A percentile compares a stretch with the other conserved stretches of the same genome.
Evolutionary conservation across 805 yeast species (phyloP).

Genomic region (Pichia rugopelliculosa): DNA sequence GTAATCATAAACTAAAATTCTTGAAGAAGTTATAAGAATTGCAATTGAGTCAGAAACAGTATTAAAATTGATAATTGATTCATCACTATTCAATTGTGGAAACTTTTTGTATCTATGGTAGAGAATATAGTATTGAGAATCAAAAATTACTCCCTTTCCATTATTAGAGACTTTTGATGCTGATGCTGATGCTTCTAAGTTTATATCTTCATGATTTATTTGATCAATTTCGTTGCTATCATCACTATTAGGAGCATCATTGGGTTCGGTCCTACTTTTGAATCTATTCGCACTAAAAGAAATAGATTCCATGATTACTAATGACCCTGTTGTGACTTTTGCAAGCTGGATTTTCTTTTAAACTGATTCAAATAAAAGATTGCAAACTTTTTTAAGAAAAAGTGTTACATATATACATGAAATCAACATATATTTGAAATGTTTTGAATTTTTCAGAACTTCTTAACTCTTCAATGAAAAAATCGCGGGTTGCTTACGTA

Average conservation of each 20-base stretch:
- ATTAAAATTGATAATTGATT: slow-evolving; percentile 13
- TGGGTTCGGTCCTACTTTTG: background rate
- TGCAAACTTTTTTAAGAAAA: background rate
- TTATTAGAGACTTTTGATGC: background rate
- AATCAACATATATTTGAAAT: too few species aligned
- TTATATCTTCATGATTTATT: background rate
- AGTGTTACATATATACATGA: too few species aligned
- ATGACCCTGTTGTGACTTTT: too few species aligned
- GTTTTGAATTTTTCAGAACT: background rate
- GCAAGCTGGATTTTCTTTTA: background rate
- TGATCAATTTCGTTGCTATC: background rate
- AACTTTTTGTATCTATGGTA: slow-evolving; percentile 26
- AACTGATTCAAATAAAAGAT: too few species aligned
- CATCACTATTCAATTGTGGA: slow-evolving; percentile 37
- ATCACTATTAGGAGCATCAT: background rate
- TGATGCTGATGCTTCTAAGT: too few species aligned
- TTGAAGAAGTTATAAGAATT: slow-evolving; percentile 35
- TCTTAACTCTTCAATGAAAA: too few species aligned
- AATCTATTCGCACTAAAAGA: slow-evolving; percentile 7
- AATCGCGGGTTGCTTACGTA: background rate
- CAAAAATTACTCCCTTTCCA: background rate
- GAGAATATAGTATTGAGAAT: background rate
- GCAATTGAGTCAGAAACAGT: slow-evolving; percentile 24
- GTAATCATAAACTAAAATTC: slow-evolving; percentile 64
- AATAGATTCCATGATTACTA: background rate